These are phyloP conservation scores for Trichophyton mentagrophytes DNA, from an alignment of 2,329 filamentous ascomycete genomes.

Conservation along the genomic window DNA sequence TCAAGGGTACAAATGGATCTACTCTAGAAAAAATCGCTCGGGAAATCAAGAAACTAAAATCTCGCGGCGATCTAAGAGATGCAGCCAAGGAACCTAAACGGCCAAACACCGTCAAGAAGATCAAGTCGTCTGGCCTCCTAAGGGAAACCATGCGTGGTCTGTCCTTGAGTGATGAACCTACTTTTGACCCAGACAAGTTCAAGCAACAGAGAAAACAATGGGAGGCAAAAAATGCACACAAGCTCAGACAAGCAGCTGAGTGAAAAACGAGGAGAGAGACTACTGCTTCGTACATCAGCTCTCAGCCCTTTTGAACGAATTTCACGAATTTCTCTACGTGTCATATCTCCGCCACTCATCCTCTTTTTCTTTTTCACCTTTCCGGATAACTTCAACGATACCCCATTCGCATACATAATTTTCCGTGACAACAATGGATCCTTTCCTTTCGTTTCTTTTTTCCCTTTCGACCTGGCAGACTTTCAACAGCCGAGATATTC, in stretches of 20 bases:
- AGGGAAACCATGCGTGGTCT: slow-evolving; percentile 21
- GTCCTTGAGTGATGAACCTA: slow-evolving; percentile 23
- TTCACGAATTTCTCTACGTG: slow-evolving; percentile 1
- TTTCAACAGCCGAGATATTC: neutral
- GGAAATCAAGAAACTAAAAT: slow-evolving; percentile 47
- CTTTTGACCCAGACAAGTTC: slow-evolving; percentile 40
- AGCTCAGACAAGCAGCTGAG: slow-evolving; percentile 8
- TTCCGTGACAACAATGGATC: neutral
- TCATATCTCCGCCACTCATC: neutral
- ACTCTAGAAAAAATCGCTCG: slow-evolving; percentile 48
- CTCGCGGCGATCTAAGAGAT: slow-evolving; percentile 39
- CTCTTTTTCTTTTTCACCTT: neutral
- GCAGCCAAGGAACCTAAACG: slow-evolving; percentile 16
- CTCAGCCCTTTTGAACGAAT: neutral
- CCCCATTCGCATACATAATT: slow-evolving; percentile 2
- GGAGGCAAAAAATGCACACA: slow-evolving; percentile 33
- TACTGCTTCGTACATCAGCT: neutral
- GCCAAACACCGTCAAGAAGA: slow-evolving; percentile 22
- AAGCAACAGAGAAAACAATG: slow-evolving; percentile 36
- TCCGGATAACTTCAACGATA: slow-evolving; percentile 1
- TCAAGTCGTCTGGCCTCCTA: slow-evolving; percentile 23
- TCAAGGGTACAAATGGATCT: slow-evolving; percentile 34
- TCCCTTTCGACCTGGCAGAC: neutral
- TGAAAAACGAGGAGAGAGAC: neutral
- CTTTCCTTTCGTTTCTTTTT: neutral